Evolutionary conservation across 805 yeast species (phyloP), one percentile per base, ranked within the genome.

Genomic region (Candida palmyrensis): DNA sequence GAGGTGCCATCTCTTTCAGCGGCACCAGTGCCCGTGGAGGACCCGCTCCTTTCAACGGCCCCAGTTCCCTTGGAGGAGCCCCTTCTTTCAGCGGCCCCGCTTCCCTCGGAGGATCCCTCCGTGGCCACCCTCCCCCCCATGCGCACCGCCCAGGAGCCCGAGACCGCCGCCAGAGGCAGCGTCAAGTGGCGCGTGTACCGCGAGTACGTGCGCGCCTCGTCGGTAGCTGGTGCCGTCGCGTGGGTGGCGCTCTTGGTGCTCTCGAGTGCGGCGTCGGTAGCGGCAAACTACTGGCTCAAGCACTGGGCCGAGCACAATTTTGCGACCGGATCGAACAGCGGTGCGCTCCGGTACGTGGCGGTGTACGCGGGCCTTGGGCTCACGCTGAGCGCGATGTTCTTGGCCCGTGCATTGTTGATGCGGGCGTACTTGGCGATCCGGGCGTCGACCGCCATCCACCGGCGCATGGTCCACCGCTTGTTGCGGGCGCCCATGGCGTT

Each of bases 271-370:
- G 53, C 37, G 31, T 62, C 67, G 12, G 52, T 71, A 10, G 56
- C 61, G 6, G 74, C 75, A 29, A 77, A 73, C 48, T 75, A 75
- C 49, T 78, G 85, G 80, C 62, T 81, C 44, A 80, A 79, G 42
- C 62, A 69, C 39, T 81, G 89, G 89, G 73, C 87, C 1, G 85
- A 79, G 43, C 42, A 49, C 21, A 73, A 73, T 42, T 52, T 60
- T 6, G 58, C 62, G 25, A 59, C 59, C 20, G 63, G 61, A 1
- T 23, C 48, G 2, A 79, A 76, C 40, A 47, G 51, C 4, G 43
- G 69, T 27, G 71, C 73, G 6, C 49, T 57, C 36, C 55, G 48
- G 38, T 80, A 66, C 51, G 72, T 79, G 38, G 62, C 65, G 2
- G 45, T 79, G 16, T 81, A 79, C 51, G 76, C 79, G 7, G 33